Base-by-base conservation (phyloP, 371 early-diverging fungal genomes). In the Sanchytrium tribonematis region DNA sequence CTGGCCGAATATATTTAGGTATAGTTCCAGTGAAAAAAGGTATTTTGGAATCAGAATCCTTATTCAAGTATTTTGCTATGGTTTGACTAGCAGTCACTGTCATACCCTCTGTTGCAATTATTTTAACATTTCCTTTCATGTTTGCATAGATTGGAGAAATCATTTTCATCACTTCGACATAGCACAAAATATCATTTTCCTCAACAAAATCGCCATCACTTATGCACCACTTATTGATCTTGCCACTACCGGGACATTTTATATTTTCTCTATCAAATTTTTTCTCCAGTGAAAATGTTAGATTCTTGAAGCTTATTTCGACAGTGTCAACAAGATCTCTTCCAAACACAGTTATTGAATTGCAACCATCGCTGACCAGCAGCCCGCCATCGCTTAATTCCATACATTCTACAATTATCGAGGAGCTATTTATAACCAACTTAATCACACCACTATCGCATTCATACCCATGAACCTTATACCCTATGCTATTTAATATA, bases 131-230 rank as follows among this genome's bases (percentile, higher is more conserved):
- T 0, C 73, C 73, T 30, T 30, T 30, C n/a, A 28, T 68, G 1
- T 69, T 68, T 12, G 75, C 68, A 17, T 30, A 31, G 74, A 97
- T 79, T 69, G 93, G 94, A 93, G 95, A 94, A 77, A 90, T 90
- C 96, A 97, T 97, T 81, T 98, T 98, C 98, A 98, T 98, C 73
- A 96, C 97, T 84, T 98, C 98, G 75, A 98, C 94, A 77, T 97
- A 97, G 66, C 96, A 93, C 78, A 87, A 93, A 1, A 91, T 90
- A 73, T 93, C 86, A 69, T 90, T 90, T 67, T 86, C 81, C 31
- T 83, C 82, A 69, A 98, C 82, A 71, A 90, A 90, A 71, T 83
- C 86, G 31, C 95, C 97, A 66, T 92, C 89, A 66, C 91, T 91
- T 28, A 91, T 83, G 69, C 92, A 79, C 76, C 85, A 88, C 31